phyloP scores from a whole-genome alignment of 2,329 filamentous ascomycete genomes.

The Arthrinium phaeospermum region DNA sequence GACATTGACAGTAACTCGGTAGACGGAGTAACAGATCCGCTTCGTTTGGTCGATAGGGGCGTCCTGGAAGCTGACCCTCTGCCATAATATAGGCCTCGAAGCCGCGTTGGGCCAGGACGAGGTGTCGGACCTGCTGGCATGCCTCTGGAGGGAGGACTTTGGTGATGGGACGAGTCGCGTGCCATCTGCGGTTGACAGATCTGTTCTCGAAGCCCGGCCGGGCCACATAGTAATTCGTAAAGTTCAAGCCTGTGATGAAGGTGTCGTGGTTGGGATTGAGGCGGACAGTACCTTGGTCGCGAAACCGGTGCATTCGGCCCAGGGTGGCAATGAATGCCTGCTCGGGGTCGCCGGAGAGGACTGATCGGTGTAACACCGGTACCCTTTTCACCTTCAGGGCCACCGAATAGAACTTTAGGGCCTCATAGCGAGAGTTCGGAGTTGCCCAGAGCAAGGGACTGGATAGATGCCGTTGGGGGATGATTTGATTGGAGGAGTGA shows the following conservation, averaged over 20 bases:
- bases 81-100: too few species aligned
- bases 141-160: background rate
- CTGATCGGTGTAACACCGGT: background rate
- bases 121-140: background rate
- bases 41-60: too few species aligned
- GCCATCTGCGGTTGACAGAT: too few species aligned
- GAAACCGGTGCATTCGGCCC: too few species aligned
- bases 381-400: background rate
- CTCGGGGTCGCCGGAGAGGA: too few species aligned
- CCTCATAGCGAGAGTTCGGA: background rate
- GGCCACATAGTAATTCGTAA: background rate
- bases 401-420: background rate
- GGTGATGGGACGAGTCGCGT: background rate
- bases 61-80: background rate
- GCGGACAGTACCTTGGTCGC: background rate
- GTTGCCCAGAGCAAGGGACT: background rate
- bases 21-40: background rate
- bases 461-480: background rate
- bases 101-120: background rate
- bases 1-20: background rate
- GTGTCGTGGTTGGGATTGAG: background rate
- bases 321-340: too few species aligned
- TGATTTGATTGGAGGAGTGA: background rate
- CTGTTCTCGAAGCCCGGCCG: background rate
- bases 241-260: background rate